A percentile compares a stretch with the other conserved stretches of the same genome.
Conservation (phyloP, 1,139 yeast species). For the Suhomyces chickasaworum region DNA sequence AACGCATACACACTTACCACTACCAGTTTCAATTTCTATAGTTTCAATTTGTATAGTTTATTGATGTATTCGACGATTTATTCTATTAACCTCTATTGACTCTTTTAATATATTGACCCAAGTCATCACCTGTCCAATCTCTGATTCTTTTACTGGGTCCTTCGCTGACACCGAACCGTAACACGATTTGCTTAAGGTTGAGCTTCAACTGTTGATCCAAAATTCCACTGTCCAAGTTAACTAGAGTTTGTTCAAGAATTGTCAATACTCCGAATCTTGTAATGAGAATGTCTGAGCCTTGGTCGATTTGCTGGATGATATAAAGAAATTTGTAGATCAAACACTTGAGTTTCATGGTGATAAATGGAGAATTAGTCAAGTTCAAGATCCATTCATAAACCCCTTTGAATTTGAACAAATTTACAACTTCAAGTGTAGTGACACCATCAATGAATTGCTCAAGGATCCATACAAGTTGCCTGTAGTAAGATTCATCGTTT, state of each 20-base stretch:
- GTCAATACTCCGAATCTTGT: slow-evolving; percentile 64
- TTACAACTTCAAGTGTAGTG: slow-evolving; percentile 51
- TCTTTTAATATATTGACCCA: slow-evolving; percentile 46
- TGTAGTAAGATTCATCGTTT: slow-evolving; percentile 54
- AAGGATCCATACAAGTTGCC: slow-evolving; percentile 69
- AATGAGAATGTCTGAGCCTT: slow-evolving; percentile 62
- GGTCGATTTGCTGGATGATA: slow-evolving; percentile 54
- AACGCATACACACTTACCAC: not conserved
- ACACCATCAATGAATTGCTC: slow-evolving; percentile 49
- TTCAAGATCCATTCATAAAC: slow-evolving; percentile 71
- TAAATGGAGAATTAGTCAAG: slow-evolving; percentile 52
- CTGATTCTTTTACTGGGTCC: slow-evolving; percentile 53
- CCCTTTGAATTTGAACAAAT: slow-evolving; percentile 51
- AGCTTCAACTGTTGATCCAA: slow-evolving; percentile 37
- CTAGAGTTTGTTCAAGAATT: slow-evolving; percentile 45
- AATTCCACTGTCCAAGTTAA: slow-evolving; percentile 11
- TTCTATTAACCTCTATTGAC: slow-evolving; percentile 21
- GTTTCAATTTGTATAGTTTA: too few species aligned
- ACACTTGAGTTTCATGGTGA: slow-evolving; percentile 40
- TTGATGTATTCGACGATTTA: not conserved
- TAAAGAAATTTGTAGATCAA: slow-evolving; percentile 47
- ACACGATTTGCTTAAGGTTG: slow-evolving; percentile 48
- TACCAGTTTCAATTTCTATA: too few species aligned
- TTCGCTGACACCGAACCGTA: slow-evolving; percentile 46
- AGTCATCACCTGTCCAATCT: slow-evolving; percentile 63